Conservation (phyloP, 1,284 basidiomycete genomes). For the Marasmius tenuissimus region DNA sequence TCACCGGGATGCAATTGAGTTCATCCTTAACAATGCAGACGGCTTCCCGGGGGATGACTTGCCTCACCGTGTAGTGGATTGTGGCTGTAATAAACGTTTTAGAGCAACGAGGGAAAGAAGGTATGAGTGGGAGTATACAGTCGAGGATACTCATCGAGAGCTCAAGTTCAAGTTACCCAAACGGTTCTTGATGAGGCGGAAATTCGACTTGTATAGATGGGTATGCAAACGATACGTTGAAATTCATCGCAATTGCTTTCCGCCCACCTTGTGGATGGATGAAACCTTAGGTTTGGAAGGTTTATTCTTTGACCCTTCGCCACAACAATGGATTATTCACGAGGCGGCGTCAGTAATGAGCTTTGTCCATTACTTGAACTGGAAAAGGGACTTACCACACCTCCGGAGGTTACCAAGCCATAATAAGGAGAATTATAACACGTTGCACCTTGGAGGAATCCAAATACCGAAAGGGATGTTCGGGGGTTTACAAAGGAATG, state of each 20-base stretch:
- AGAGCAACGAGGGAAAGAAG: not conserved
- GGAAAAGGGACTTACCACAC: not conserved
- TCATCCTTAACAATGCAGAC: not conserved
- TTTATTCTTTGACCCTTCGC: too few species aligned
- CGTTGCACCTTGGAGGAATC: not conserved
- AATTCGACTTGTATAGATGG: not conserved
- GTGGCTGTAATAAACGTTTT: too few species aligned
- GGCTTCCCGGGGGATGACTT: not conserved
- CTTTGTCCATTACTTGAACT: too few species aligned
- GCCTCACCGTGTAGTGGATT: too few species aligned
- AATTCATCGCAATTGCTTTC: not conserved
- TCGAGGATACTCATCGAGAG: not conserved
- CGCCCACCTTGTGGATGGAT: not conserved
- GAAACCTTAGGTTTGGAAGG: too few species aligned
- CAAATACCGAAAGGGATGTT: not conserved
- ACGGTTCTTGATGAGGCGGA: not conserved
- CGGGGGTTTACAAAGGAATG: not conserved
- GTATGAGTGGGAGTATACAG: not conserved
- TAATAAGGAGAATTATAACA: too few species aligned
- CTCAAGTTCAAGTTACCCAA: not conserved
- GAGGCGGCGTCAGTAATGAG: too few species aligned
- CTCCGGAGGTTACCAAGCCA: too few species aligned
- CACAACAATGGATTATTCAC: too few species aligned
- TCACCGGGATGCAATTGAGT: not conserved
- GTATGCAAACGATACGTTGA: not conserved